Evolutionary conservation across 768 basidiomycete genomes (phyloP), one percentile per base, ranked within the genome.

Genomic region (Kwoniella pini): DNA sequence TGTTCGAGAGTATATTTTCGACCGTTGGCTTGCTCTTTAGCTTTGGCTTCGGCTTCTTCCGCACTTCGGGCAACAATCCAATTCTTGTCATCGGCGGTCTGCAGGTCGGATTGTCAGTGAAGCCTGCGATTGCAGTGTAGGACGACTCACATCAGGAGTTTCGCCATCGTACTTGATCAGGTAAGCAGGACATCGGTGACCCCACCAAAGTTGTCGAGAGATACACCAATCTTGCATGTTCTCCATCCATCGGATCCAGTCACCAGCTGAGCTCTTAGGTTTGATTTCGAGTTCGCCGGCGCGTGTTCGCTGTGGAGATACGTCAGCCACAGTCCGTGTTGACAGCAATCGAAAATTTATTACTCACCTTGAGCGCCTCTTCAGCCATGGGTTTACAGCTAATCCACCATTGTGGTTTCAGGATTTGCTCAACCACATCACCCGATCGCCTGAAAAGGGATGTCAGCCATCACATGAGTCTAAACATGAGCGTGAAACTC

Each of bases 371-470:
- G 76, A 95, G 83, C 4, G 90, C 91, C 70, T 93, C 90, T 53
- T 91, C 88, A 0, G 95, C 93, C 52, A 98, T 81, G 0, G 88
- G 88, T 78, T 90, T 86, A 81, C 93, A 95, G 77, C 87, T 86
- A 33, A 99, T 88, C 94, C 95, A 99, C 96, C 96, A 99, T 76
- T 99, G 96, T 0, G 96, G 96, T 79, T 96, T 98, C 70, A 98
- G 81, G 21, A 97, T 81, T 1, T 90, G 88, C 79, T 99, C 96
- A 67, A 98, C 96, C 54, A 99, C 79, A 75, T 99, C 96, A 1
- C 95, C 95, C 2, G 92, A 96, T 84, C 96, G 95, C 68, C 90
- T 95, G 65, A 2, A 28, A 24, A 54, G 22, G 1, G n/a, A 5
- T 17, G 27, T 44, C 19, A 61, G 24, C 33, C 4, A 12, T 3